phyloP scores from a whole-genome alignment of 1,284 basidiomycete species.

The Bondarzewia mesenterica region DNA sequence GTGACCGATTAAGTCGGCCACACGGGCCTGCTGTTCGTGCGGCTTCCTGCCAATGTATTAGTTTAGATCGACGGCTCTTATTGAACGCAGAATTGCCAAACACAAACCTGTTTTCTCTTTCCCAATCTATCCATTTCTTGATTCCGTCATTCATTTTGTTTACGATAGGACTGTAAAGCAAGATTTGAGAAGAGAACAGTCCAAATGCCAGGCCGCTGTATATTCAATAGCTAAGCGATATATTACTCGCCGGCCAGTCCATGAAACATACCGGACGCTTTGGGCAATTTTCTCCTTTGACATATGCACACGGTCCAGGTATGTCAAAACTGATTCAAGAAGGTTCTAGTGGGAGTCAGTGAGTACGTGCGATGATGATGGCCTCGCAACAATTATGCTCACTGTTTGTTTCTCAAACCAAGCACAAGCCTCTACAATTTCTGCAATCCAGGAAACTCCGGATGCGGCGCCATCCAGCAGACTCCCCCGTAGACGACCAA shows the following conservation, averaged over 20 bases:
- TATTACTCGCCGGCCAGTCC: too few species aligned
- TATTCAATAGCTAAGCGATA: background rate
- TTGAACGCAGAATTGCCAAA: background rate
- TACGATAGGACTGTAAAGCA: conserved; percentile 1
- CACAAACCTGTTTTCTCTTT: conserved; percentile 8
- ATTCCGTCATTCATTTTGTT: conserved; percentile 7
- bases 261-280: conserved; percentile 32
- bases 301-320: conserved; percentile 55
- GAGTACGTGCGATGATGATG: background rate
- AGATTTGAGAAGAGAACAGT: conserved; percentile 7
- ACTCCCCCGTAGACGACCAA: conserved; percentile 27
- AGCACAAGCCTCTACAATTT: conserved; percentile 42
- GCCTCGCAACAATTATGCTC: background rate
- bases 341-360: conserved; percentile 24
- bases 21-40: conserved; percentile 26
- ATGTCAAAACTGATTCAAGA: conserved; percentile 50
- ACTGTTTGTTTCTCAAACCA: conserved; percentile 55
- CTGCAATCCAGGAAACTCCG: conserved; percentile 39
- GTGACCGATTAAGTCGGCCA: conserved; percentile 43
- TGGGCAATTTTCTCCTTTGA: conserved; percentile 24
- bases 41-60: conserved; percentile 13
- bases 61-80: background rate
- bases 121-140: conserved; percentile 9
- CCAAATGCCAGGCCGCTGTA: conserved; percentile 8
- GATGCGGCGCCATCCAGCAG: conserved; percentile 22